Evolutionary conservation across 345 rosid genomes (phyloP), one percentile per base, ranked within the genome.

Genomic region (Durio zibethinus): DNA sequence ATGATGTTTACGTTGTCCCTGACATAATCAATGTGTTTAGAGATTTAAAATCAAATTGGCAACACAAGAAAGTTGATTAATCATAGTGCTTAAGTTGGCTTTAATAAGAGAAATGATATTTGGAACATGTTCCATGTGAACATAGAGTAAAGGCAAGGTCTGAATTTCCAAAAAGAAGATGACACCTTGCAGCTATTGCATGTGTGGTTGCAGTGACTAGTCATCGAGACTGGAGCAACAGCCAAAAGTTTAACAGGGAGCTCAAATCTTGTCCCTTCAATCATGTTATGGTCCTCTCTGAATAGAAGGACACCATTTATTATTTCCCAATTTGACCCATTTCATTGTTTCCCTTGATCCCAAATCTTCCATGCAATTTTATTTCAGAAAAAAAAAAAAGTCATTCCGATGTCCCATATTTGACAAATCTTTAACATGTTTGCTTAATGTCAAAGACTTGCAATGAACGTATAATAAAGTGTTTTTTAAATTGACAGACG

Each of bases 241-340:
- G 29, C 31, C 40, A 38, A 65, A 38, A 38, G 47, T 40, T 38
- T n/a, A 38, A 65, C 29, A 65, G 71, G 70, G 69, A 31, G 40
- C 62, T 63, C 72, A 53, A 78, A 53, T 66, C 36, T 35, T 64
- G 70, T 67, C 78, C 50, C 52, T 67, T 57, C 68, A 79, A 66
- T 74, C 57, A 66, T 74, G 73, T 69, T 45, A n/a, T 38, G 3
- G 7, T 50, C 29, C 67, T 0, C 16, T 6, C 4, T n/a, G 25
- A 38, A 10, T 38, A n/a, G 47, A 65, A 20, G 71, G 16, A 20
- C 29, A 65, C 12, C 12, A 38, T 65, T n/a, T 38, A 10, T 65
- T 31, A 38, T 40, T 38, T 9, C 71, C 15, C 48, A n/a, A 65
- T 65, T 36, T 64, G 70, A 64, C 70, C 23, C 23, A 4, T 4